These are phyloP conservation scores for Coprinopsis marcescibilis DNA, from an alignment of 768 basidiomycete genomes.

Conservation along the genomic window DNA sequence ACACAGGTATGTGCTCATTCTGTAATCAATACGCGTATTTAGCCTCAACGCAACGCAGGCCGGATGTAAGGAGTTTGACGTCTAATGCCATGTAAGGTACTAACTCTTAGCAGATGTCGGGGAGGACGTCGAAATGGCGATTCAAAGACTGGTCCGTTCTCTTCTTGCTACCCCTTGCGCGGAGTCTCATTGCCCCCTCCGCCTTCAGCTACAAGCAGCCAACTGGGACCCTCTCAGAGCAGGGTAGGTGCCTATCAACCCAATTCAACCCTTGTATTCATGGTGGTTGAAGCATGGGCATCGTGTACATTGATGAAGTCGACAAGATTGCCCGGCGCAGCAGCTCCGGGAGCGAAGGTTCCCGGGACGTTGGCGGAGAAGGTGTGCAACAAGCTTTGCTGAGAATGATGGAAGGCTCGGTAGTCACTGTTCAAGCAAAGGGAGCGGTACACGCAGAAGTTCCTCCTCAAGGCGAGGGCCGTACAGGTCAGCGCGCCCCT, in stretches of 20 bases:
- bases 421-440: constrained; percentile 77
- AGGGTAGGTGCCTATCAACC: constrained; percentile 40
- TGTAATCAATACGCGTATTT: not conserved
- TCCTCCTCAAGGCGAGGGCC: constrained; percentile 37
- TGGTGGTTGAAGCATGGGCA: constrained; percentile 59
- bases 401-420: constrained; percentile 91
- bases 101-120: constrained; percentile 64
- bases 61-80: constrained; percentile 49
- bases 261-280: not conserved
- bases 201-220: constrained; percentile 72
- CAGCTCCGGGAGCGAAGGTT: constrained; percentile 56
- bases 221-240: constrained; percentile 85
- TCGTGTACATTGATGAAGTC: constrained; percentile 94
- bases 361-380: constrained; percentile 90
- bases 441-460: constrained; percentile 43
- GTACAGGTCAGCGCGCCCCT: constrained; percentile 45
- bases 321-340: constrained; percentile 84
- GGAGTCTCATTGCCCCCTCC: not conserved
- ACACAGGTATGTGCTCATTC: constrained; percentile 56
- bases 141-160: constrained; percentile 67
- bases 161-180: not conserved
- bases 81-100: constrained; percentile 10
- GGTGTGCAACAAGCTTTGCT: constrained; percentile 92
- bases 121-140: constrained; percentile 91
- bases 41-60: constrained; percentile 37